Conservation (phyloP, 805 yeast species). For the Jamesozyma gamospora region DNA sequence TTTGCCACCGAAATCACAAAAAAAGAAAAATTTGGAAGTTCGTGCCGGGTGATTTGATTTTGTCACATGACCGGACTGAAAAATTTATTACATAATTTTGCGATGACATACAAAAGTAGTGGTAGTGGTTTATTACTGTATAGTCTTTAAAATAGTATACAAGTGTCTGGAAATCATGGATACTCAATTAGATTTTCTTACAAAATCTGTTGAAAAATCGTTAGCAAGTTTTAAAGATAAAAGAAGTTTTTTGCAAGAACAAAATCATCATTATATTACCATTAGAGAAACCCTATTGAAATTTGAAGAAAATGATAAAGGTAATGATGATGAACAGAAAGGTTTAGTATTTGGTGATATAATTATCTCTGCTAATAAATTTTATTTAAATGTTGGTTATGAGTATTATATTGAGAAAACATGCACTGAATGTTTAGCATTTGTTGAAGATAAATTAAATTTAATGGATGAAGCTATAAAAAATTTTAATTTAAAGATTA, state of each 20-base stretch:
- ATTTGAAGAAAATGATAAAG: conserved; percentile 3
- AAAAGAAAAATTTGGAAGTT: no score
- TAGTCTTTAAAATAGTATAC: no score
- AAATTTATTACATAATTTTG: no score
- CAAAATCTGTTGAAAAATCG: conserved; percentile 16
- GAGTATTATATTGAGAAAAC: conserved; percentile 27
- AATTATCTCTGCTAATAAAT: conserved; percentile 17
- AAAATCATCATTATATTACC: conserved; percentile 16
- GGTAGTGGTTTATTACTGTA: no score
- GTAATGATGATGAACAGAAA: conserved; percentile 4
- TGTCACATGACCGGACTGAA: no score
- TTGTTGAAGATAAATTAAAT: conserved; percentile 17
- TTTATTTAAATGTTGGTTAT: conserved; percentile 24
- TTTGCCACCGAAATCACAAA: no score
- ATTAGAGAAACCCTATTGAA: conserved; percentile 10
- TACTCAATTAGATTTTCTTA: conserved; percentile 9
- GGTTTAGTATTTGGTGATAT: conserved; percentile 27
- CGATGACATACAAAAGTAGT: no score
- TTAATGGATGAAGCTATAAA: conserved; percentile 32
- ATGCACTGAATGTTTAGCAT: conserved; percentile 15
- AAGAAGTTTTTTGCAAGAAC: conserved; percentile 21
- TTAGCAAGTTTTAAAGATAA: conserved; percentile 16
- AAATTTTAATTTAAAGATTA: conserved; percentile 33
- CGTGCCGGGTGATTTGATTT: no score
- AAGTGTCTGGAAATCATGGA: conserved; percentile 7